phyloP scores from a whole-genome alignment of 1,284 basidiomycete species.

The Heterobasidion irregulare region DNA sequence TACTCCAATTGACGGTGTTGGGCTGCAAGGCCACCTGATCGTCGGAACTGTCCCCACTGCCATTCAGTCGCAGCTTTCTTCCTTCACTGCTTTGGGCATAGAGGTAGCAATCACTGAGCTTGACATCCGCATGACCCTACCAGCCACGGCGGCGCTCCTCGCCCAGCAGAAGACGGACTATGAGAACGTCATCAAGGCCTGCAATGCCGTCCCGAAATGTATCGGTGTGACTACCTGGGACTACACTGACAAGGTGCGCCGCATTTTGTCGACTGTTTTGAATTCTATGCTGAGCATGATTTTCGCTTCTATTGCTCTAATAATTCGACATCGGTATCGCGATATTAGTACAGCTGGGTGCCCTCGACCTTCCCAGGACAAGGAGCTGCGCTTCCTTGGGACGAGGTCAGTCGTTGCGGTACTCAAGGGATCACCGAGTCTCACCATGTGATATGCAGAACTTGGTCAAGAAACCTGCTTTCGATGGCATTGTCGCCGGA shows the following conservation, averaged over 20 bases:
- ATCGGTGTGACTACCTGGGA: constrained; percentile 45
- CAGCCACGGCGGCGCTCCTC: constrained; percentile 35
- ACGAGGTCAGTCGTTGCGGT: constrained; percentile 15
- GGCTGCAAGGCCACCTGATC: constrained; percentile 42
- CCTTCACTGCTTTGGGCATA: constrained; percentile 40
- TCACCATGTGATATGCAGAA: constrained; percentile 11
- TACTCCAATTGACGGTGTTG: constrained; percentile 42
- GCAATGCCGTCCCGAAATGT: constrained; percentile 31
- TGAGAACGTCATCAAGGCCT: constrained; percentile 34
- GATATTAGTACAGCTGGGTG: constrained; percentile 25
- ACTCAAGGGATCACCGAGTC: background rate
- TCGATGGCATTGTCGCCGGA: constrained; percentile 19
- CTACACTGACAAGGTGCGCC: constrained; percentile 28
- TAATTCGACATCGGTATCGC: too few species aligned
- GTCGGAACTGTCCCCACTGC: constrained; percentile 34
- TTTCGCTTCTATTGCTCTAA: too few species aligned
- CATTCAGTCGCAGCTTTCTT: constrained; percentile 31
- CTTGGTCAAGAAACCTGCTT: constrained; percentile 18
- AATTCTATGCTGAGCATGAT: background rate
- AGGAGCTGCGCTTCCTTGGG: constrained; percentile 27
- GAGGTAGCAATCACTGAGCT: constrained; percentile 50
- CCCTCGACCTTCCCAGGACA: constrained; percentile 25
- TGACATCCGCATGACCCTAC: constrained; percentile 43
- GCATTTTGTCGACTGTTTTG: background rate
- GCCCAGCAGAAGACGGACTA: constrained; percentile 42